Evolutionary conservation across 495 filamentous ascomycete genomes (phyloP).

Genomic region (Lophiostoma macrostomum): DNA sequence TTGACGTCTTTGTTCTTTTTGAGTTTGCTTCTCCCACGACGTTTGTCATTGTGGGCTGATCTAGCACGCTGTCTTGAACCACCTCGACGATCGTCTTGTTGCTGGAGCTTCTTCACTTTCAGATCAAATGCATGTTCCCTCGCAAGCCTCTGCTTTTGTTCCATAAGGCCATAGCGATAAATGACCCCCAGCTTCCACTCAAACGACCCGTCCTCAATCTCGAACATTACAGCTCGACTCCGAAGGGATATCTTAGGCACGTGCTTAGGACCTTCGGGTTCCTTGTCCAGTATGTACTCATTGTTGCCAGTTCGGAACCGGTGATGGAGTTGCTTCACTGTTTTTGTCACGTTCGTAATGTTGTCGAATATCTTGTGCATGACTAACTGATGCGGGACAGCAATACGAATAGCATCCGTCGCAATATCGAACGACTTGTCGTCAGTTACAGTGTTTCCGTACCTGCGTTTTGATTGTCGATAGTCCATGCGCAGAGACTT

Average conservation of each 20-base stretch:
- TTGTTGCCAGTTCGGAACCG: slow-evolving; percentile 81
- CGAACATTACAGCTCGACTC: slow-evolving; percentile 76
- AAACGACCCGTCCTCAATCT: slow-evolving; percentile 93
- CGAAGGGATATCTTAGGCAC: slow-evolving; percentile 81
- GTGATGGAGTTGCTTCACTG: slow-evolving; percentile 83
- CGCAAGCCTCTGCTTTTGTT: slow-evolving; percentile 84
- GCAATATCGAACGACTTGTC: slow-evolving; percentile 83
- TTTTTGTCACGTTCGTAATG: slow-evolving; percentile 80
- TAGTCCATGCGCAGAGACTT: slow-evolving; percentile 77
- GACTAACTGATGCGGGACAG: slow-evolving; percentile 91
- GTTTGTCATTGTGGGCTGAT: slow-evolving; percentile 46
- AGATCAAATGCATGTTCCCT: slow-evolving; percentile 84
- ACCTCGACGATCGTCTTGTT: slow-evolving; percentile 54
- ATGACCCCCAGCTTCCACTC: slow-evolving; percentile 95
- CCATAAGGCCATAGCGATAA: slow-evolving; percentile 80
- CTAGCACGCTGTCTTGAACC: slow-evolving; percentile 53
- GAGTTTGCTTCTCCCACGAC: slow-evolving; percentile 30
- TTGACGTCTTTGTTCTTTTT: slow-evolving; percentile 26
- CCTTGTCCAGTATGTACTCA: slow-evolving; percentile 80
- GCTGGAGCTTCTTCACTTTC: slow-evolving; percentile 79
- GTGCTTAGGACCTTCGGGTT: slow-evolving; percentile 76
- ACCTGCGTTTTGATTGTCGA: slow-evolving; percentile 68
- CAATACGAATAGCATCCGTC: slow-evolving; percentile 80
- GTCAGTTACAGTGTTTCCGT: slow-evolving; percentile 56
- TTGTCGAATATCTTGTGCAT: slow-evolving; percentile 92